Conservation (phyloP, 495 filamentous ascomycete genomes). For the Trichoderma virens region DNA sequence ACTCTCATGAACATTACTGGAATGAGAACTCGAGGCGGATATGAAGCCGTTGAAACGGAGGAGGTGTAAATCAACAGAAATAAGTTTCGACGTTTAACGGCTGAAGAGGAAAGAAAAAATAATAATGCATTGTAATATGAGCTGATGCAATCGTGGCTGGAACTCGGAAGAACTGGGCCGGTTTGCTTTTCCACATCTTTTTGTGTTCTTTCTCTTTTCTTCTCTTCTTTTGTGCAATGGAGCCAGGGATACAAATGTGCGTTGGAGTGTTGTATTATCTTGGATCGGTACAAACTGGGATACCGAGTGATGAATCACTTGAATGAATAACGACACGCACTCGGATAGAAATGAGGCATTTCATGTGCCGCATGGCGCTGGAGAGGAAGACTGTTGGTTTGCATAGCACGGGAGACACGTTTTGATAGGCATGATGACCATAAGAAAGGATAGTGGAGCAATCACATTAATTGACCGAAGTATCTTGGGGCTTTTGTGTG, state of each 20-base stretch:
- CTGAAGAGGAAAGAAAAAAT: background rate
- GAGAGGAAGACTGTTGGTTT: background rate
- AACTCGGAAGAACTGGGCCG: background rate
- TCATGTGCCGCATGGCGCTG: background rate
- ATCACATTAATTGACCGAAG: background rate
- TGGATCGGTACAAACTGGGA: background rate
- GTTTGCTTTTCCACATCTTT: background rate
- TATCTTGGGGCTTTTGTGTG: background rate
- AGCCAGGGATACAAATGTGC: background rate
- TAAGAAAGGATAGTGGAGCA: background rate
- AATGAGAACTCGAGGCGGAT: slow-evolving; percentile 27
- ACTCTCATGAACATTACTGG: slow-evolving; percentile 42
- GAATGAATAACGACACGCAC: background rate
- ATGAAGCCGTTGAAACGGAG: slow-evolving; percentile 37
- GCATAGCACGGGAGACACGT: background rate
- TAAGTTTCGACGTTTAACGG: background rate
- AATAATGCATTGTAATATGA: background rate
- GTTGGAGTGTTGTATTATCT: background rate
- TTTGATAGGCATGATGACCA: background rate
- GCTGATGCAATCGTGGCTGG: background rate
- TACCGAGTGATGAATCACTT: background rate
- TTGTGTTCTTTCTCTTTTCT: background rate
- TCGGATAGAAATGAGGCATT: background rate
- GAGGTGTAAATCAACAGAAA: slow-evolving; percentile 12
- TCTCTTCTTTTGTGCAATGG: background rate